Conservation (phyloP, 1,284 basidiomycete species). For the Chondrostereum purpureum region DNA sequence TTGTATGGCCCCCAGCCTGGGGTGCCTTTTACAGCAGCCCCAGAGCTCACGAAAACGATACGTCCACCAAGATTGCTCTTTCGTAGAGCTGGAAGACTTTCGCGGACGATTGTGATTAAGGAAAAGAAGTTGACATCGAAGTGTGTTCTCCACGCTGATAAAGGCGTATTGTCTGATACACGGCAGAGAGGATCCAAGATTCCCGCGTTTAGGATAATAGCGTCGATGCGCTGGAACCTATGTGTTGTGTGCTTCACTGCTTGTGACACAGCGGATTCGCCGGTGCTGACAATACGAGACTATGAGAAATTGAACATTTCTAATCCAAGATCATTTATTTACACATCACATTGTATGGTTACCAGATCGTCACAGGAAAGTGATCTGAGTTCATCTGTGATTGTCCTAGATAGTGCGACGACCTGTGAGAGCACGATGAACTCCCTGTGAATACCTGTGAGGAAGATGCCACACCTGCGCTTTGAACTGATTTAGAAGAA, state of each 20-base stretch:
- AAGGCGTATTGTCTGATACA: slow-evolving; percentile 31
- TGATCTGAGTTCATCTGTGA: slow-evolving; percentile 52
- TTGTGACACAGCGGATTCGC: slow-evolving; percentile 47
- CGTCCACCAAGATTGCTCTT: slow-evolving; percentile 54
- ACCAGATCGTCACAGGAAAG: slow-evolving; percentile 45
- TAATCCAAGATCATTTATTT: slow-evolving; percentile 27
- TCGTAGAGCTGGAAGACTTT: slow-evolving; percentile 62
- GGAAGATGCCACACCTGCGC: slow-evolving; percentile 56
- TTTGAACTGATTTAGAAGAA: slow-evolving; percentile 55
- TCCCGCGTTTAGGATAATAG: slow-evolving; percentile 76
- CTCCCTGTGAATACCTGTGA: slow-evolving; percentile 38
- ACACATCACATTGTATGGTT: slow-evolving; percentile 68
- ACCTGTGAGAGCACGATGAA: slow-evolving; percentile 79
- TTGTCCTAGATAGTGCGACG: slow-evolving; percentile 69
- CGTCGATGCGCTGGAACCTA: slow-evolving; percentile 61
- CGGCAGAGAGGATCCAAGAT: slow-evolving; percentile 49
- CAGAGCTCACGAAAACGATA: slow-evolving; percentile 77
- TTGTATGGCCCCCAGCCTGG: slow-evolving; percentile 77
- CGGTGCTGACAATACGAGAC: slow-evolving; percentile 35
- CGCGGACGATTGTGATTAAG: slow-evolving; percentile 59
- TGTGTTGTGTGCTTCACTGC: slow-evolving; percentile 43
- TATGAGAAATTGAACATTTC: slow-evolving; percentile 1
- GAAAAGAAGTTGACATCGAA: slow-evolving; percentile 84
- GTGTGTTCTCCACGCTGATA: slow-evolving; percentile 49
- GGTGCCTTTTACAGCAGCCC: slow-evolving; percentile 64